A percentile compares a stretch with the other conserved stretches of the same genome.
Conservation (phyloP, 768 basidiomycete genomes). For the Tricholomella constricta region DNA sequence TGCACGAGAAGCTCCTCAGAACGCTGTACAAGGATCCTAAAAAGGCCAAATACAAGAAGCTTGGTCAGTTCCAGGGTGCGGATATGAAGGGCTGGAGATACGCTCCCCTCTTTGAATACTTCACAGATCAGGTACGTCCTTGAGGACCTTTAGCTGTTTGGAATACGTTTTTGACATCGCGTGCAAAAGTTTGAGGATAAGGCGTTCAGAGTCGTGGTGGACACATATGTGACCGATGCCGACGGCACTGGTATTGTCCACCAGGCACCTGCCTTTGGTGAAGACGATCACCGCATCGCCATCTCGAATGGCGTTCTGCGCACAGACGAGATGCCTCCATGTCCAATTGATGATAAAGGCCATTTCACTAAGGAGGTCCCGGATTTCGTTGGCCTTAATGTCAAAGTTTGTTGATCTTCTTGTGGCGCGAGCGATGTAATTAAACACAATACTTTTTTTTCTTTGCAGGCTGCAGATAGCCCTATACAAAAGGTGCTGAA, state of each 20-base stretch:
- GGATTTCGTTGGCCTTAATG: conserved; percentile 84
- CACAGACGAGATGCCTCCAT: conserved; percentile 92
- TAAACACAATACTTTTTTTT: neutral
- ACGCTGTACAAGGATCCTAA: conserved; percentile 97
- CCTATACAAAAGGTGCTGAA: conserved; percentile 91
- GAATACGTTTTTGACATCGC: neutral
- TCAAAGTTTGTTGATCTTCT: conserved; percentile 64
- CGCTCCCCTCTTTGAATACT: conserved; percentile 94
- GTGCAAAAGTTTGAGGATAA: conserved; percentile 76
- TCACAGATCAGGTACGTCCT: conserved; percentile 77
- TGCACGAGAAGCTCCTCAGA: conserved; percentile 83
- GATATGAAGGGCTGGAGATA: conserved; percentile 98
- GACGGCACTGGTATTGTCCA: conserved; percentile 99
- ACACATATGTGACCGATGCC: conserved; percentile 90
- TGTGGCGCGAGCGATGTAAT: neutral
- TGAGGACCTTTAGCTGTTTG: neutral
- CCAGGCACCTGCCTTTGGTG: conserved; percentile 97
- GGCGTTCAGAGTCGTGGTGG: conserved; percentile 86
- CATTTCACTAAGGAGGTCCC: conserved; percentile 86
- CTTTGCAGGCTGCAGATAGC: conserved; percentile 83
- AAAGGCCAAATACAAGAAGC: conserved; percentile 93
- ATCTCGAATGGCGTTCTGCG: conserved; percentile 81
- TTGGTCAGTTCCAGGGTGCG: conserved; percentile 83
- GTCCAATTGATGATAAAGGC: conserved; percentile 90
- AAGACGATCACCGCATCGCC: conserved; percentile 96